Evolutionary conservation across 768 basidiomycete species (phyloP), one percentile per base, ranked within the genome.

Genomic region (Naematelia aurantialba): DNA sequence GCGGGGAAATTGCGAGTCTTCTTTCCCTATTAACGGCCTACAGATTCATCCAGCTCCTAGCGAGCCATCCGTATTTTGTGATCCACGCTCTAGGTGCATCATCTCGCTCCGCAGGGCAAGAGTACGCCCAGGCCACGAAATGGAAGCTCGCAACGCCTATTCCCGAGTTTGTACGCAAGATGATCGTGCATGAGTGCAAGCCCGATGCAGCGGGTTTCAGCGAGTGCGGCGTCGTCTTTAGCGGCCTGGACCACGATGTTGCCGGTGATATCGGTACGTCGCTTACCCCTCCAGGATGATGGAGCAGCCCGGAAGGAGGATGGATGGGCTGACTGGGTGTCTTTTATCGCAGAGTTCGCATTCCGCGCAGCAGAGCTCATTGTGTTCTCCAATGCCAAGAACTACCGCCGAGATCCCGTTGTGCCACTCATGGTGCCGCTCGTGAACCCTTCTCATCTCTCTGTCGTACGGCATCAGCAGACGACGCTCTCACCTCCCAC

Each of bases 321-420:
- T 39, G 34, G 17, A 39, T 39, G 34, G 17, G 34, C 34, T 39
- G 34, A 39, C 34, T 39, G 8, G 17, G 34, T 39, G 17, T 39
- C 8, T 39, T 39, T n/a, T n/a, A n/a, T 26, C 55, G 31, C 75
- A 96, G 94, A 99, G 81, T 79, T 81, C 25, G 86, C 88, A 0
- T 94, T 98, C 79, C 82, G 93, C 65, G 75, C 82, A 14, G 90
- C 94, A 21, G 88, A 98, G 69, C 83, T 94, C 22, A 85, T 88
- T 56, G 87, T 99, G 11, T 99, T 97, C 79, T 94, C 91, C 21
- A 98, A 99, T 65, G 86, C 94, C n/a, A 96, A 94, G 79, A 96
- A 92, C 78, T 91, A 87, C 78, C 84, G 96, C 49, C 82, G 93
- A 19, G 94, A 97, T 76, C 91, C 91, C 1, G 81, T 85, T 64